Percentiles rank a stretch among this genome's conserved stretches.
Conservation (phyloP, 108 stramenopile species). For the Discostella stelligeroides region DNA sequence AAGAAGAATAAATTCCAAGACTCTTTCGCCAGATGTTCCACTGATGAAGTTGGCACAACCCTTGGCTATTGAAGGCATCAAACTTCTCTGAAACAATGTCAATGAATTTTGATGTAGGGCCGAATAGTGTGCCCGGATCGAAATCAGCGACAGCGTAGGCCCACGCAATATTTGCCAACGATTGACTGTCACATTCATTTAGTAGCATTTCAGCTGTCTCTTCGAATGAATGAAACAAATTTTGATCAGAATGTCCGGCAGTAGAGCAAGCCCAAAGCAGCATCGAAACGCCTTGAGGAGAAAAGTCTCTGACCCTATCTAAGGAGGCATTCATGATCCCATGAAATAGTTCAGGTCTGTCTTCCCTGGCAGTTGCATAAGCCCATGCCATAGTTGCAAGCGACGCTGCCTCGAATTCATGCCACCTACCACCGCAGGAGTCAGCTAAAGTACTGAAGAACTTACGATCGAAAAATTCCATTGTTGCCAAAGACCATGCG, state of each 20-base stretch:
- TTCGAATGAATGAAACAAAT: constrained; percentile 36
- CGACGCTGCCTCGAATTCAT: constrained; percentile 29
- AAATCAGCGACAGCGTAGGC: constrained; percentile 42
- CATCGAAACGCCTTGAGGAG: constrained; percentile 48
- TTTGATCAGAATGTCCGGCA: constrained; percentile 21
- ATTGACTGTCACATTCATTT: constrained; percentile 34
- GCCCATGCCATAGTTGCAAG: constrained; percentile 53
- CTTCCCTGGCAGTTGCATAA: constrained; percentile 36
- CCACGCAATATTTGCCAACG: constrained; percentile 54
- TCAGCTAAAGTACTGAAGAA: constrained; percentile 37
- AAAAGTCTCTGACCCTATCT: constrained; percentile 25
- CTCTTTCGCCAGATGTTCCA: constrained; percentile 30
- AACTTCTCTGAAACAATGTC: constrained; percentile 20
- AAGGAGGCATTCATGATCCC: constrained; percentile 26
- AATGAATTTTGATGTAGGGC: constrained; percentile 20
- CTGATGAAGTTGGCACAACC: constrained; percentile 50
- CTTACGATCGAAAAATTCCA: constrained; percentile 16
- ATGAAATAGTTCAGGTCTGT: constrained; percentile 23
- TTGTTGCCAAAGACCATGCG: constrained; percentile 49
- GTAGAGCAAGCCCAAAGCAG: constrained; percentile 47
- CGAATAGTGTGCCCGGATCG: constrained; percentile 31
- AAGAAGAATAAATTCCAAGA: constrained; percentile 24
- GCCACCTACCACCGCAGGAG: constrained; percentile 20
- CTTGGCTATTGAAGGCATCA: constrained; percentile 28
- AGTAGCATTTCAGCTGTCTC: constrained; percentile 17